Evolutionary conservation across 176 grass and related monocot genomes (phyloP), one percentile per base, ranked within the genome.

Genomic region (Aegilops sharonensis): DNA sequence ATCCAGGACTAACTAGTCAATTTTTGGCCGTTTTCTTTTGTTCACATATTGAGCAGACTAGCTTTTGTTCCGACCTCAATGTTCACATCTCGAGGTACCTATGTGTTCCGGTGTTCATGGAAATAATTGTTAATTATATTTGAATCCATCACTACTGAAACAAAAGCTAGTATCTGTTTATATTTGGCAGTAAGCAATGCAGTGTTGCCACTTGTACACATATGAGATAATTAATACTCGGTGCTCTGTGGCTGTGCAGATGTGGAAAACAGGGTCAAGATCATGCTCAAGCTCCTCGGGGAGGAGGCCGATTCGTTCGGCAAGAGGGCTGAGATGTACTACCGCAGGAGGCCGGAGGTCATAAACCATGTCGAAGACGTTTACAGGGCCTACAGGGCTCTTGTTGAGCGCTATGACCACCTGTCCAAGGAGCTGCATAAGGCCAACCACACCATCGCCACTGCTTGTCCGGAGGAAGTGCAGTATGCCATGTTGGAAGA

Each of bases 291-390:
- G 63, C 90, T 98, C 68, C 93, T 98, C 4, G 93, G 89, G 4
- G 91, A 95, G 76, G 94, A 95, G n/a, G 94, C 90, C n/a, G 91
- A 91, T 79, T 91, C 94, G 2, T 93, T 95, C 24, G 94, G 91
- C 50, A 91, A 95, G 68, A 88, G 91, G 31, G 91, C 89, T 4
- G 89, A 95, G 89, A 95, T 93, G 94, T 95, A 93, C 68, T 95
- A 95, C 73, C 75, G 67, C 27, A 91, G 54, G 21, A 86, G 88
- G 31, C 91, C 94, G 4, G 94, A 93, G 84, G 90, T 95, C 60
- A 89, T 98, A 68, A 92, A 36, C 84, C 89, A 91, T 21, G 93
- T 95, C 13, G 95, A 98, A 74, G 78, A 95, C 15, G 78, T 91
- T 11, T 94, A 98, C 87, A 88, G 90, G 27, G 89, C 93, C 32